A percentile compares a stretch with the other conserved stretches of the same genome.
phyloP scores from a whole-genome alignment of 2,329 filamentous ascomycete species.

The Alternaria infectoria region DNA sequence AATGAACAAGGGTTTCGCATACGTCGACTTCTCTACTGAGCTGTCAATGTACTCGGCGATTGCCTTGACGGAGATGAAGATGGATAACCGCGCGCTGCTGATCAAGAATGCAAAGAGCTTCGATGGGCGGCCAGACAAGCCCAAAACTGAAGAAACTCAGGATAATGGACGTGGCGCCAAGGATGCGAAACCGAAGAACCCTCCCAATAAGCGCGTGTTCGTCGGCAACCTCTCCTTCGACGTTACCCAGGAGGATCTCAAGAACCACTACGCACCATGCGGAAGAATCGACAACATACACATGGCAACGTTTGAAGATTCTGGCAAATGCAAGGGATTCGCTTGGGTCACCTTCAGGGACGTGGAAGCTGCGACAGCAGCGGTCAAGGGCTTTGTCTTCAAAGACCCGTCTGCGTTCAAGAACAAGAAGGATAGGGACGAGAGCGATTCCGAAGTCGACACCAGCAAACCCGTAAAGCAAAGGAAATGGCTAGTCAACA shows the following conservation, averaged over 20 bases:
- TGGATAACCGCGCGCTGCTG: slow-evolving; percentile 78
- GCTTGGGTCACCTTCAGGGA: slow-evolving; percentile 93
- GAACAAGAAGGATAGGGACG: slow-evolving; percentile 59
- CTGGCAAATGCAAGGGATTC: slow-evolving; percentile 96
- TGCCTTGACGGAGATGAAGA: slow-evolving; percentile 81
- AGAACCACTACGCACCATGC: slow-evolving; percentile 82
- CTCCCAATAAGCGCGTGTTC: slow-evolving; percentile 82
- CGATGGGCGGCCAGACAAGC: slow-evolving; percentile 82
- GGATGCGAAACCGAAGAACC: slow-evolving; percentile 53
- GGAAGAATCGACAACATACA: slow-evolving; percentile 83
- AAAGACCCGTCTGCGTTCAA: slow-evolving; percentile 62
- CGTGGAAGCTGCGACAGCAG: slow-evolving; percentile 73
- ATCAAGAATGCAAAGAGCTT: slow-evolving; percentile 94
- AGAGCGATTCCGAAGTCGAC: slow-evolving; percentile 57
- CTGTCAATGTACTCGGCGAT: slow-evolving; percentile 78
- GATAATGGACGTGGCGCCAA: slow-evolving; percentile 33
- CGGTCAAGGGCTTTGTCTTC: slow-evolving; percentile 81
- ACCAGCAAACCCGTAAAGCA: slow-evolving; percentile 56
- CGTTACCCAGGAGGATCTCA: slow-evolving; percentile 74
- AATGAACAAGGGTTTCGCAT: slow-evolving; percentile 92
- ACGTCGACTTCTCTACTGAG: slow-evolving; percentile 82
- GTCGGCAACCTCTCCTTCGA: slow-evolving; percentile 67
- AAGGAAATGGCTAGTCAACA: slow-evolving; percentile 81
- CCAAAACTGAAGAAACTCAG: slow-evolving; percentile 47
- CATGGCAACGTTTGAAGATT: slow-evolving; percentile 94